Evolutionary conservation across 805 yeast genomes (phyloP), one percentile per base, ranked within the genome.

Genomic region (Cyberlindnera bimundalis): DNA sequence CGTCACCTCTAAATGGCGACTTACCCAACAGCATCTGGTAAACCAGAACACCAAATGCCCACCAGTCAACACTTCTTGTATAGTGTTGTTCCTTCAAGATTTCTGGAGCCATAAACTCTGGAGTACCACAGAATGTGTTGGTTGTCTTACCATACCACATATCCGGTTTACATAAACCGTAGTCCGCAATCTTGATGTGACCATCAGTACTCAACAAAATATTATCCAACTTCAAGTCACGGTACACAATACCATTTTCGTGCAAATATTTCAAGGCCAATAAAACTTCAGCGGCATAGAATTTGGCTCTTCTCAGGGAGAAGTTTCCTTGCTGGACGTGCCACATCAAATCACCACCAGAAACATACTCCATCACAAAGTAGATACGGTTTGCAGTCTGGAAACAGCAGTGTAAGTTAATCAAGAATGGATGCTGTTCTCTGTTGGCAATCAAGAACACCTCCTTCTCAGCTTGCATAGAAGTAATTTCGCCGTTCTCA

Each of bases 261-360:
- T 93, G 99, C 70, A 93, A 83, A 60, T 87, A 87, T 60, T 91
- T 85, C 60, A 93, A 71, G 0, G 95, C 98, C 40, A 93, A 67
- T 48, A 91, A 70, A 3, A 93, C 97, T 62, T 93, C 99, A 29
- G 97, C 95, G 2, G 99, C 98, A 62, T 93, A 93, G 60, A 90
- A 93, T 64, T 93, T 95, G 9, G 99, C 99, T 52, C 97, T 76
- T 51, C 84, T 79, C 14, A 90, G 83, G 2, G 96, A 81, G 58
- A 93, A 84, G 55, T 91, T 76, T 45, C 85, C 84, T 57, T 88
- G 87, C 65, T 93, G 99, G 55, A 93, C 95, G 62, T 93, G 99
- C 95, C 96, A 90, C 99, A 93, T 93, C 58, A 93, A 74, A 67
- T 93, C 99, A 62, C 99, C 99, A 44, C 99, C 99, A 16, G 95